A percentile compares a stretch with the other conserved stretches of the same genome.
Evolutionary conservation across 371 early-diverging fungal genomes (phyloP).

Genomic region (Cokeromyces recurvatus): DNA sequence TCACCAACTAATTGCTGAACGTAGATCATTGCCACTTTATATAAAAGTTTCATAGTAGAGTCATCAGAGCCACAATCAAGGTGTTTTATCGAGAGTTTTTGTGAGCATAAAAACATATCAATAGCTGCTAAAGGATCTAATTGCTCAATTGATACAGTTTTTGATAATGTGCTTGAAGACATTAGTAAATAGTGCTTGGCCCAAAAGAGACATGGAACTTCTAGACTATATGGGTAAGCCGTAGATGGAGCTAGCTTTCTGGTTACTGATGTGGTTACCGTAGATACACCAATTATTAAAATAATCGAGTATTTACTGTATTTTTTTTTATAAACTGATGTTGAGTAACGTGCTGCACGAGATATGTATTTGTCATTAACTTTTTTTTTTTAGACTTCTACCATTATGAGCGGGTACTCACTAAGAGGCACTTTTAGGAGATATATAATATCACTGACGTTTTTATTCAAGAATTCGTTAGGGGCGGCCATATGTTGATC

Average conservation of each 20-base stretch:
- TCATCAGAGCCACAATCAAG: not conserved
- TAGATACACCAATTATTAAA: slow-evolving; percentile 5
- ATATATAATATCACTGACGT: not conserved
- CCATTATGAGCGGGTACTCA: slow-evolving; percentile 2
- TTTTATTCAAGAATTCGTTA: slow-evolving; percentile 1
- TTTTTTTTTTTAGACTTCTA: slow-evolving; percentile 2
- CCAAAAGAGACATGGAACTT: slow-evolving; percentile 1
- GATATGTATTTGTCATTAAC: slow-evolving; percentile 4
- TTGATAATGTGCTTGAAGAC: slow-evolving; percentile 4
- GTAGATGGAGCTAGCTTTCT: slow-evolving; percentile 1
- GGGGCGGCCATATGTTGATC: slow-evolving; percentile 3
- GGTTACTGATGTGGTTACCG: slow-evolving; percentile 1
- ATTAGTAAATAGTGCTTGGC: slow-evolving; percentile 1
- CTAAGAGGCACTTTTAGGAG: slow-evolving; percentile 6
- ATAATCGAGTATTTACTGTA: slow-evolving; percentile 1
- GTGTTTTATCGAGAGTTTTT: slow-evolving; percentile 1
- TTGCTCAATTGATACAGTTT: not conserved
- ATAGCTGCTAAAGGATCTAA: not conserved
- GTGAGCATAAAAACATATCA: slow-evolving; percentile 1
- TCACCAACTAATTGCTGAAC: slow-evolving; percentile 4
- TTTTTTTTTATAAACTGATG: not conserved
- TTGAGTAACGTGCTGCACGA: slow-evolving; percentile 1
- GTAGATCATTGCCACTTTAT: slow-evolving; percentile 1
- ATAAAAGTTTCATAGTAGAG: slow-evolving; percentile 1
- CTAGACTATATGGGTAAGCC: not conserved